These are phyloP conservation scores for Aspergillus terreus DNA, from an alignment of 2,329 filamentous ascomycete species.

Conservation along the genomic window DNA sequence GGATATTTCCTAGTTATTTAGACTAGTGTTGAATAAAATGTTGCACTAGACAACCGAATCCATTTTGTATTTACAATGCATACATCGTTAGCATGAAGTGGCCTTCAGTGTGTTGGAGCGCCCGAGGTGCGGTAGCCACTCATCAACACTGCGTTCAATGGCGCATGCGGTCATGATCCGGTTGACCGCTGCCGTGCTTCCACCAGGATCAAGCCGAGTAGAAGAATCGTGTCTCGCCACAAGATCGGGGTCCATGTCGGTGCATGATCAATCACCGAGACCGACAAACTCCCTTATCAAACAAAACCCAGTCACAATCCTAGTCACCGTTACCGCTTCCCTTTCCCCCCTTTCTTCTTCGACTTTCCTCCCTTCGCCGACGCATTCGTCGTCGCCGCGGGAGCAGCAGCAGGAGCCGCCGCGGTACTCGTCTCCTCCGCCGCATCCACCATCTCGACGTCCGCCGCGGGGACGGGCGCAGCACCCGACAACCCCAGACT, in stretches of 20 bases:
- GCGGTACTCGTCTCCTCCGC: slow-evolving; percentile 7
- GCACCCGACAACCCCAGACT: slow-evolving; percentile 37
- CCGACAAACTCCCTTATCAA: not conserved
- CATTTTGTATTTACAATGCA: not conserved
- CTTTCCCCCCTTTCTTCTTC: slow-evolving; percentile 68
- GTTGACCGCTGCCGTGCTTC: too few species aligned
- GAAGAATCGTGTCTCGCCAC: too few species aligned
- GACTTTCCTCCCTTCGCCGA: slow-evolving; percentile 27
- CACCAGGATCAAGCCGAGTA: too few species aligned
- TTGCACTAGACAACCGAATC: not conserved
- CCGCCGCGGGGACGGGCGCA: slow-evolving; percentile 24
- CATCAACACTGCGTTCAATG: too few species aligned
- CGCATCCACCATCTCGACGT: slow-evolving; percentile 34
- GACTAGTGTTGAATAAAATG: not conserved
- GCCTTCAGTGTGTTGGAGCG: too few species aligned
- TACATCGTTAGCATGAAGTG: too few species aligned
- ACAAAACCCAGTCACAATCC: not conserved
- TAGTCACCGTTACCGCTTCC: slow-evolving; percentile 53
- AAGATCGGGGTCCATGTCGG: too few species aligned
- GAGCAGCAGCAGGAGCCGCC: slow-evolving; percentile 16
- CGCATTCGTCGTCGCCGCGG: slow-evolving; percentile 19
- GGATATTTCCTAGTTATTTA: slow-evolving; percentile 9
- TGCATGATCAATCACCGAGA: not conserved
- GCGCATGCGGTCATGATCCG: too few species aligned
- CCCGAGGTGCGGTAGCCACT: too few species aligned